Evolutionary conservation across 1,284 basidiomycete species (phyloP).

Genomic region (Exobasidium rhododendri): DNA sequence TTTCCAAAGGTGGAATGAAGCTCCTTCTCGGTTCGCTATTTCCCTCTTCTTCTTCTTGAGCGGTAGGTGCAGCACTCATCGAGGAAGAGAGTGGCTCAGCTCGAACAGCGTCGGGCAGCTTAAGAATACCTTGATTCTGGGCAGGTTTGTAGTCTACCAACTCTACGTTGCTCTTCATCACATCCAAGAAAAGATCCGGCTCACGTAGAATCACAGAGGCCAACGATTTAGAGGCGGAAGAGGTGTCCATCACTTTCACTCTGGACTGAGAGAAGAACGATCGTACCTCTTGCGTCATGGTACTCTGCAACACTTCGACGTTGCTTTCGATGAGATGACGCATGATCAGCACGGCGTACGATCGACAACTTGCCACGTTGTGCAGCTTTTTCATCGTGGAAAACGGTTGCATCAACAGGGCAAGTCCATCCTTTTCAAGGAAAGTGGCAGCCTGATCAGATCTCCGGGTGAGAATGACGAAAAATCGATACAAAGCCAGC

Average conservation of each 20-base stretch:
- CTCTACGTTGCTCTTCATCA: constrained; percentile 49
- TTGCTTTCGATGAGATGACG: constrained; percentile 83
- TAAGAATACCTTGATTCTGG: constrained; percentile 31
- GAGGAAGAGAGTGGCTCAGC: no score
- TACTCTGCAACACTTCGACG: constrained; percentile 63
- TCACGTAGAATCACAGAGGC: constrained; percentile 79
- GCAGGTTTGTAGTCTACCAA: constrained; percentile 38
- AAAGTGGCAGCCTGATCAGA: constrained; percentile 27
- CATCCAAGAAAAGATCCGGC: constrained; percentile 71
- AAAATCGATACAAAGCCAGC: constrained; percentile 43
- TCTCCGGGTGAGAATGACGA: constrained; percentile 42
- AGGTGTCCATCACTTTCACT: constrained; percentile 64
- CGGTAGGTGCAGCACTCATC: no score
- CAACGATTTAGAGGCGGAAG: constrained; percentile 71
- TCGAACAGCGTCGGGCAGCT: constrained; percentile 19
- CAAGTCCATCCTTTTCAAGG: constrained; percentile 32
- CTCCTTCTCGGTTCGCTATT: no score
- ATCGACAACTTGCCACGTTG: constrained; percentile 63
- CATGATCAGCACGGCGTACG: constrained; percentile 79
- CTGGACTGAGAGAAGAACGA: constrained; percentile 42
- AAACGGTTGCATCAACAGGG: constrained; percentile 42
- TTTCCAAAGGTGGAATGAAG: not conserved
- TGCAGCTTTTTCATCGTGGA: constrained; percentile 23
- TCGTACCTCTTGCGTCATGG: constrained; percentile 76
- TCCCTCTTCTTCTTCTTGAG: not conserved